Base-by-base conservation (phyloP, 371 early-diverging fungal species). In the Mortierella sp. region DNA sequence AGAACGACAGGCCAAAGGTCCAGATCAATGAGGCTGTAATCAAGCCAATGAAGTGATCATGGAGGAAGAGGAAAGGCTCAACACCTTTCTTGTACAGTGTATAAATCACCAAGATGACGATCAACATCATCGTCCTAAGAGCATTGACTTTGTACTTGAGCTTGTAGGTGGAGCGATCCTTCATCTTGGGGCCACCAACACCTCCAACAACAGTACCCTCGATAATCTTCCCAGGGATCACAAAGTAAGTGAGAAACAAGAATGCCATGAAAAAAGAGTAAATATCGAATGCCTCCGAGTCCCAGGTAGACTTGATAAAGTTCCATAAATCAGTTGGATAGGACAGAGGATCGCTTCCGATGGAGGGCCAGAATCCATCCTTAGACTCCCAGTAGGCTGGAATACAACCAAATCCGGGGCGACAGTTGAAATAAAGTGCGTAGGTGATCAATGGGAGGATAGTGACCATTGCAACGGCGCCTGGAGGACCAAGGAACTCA, bases 401-500 rank as follows among this genome's bases (percentile, higher is more conserved):
- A 73, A 72, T 91, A 10, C 81, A 93, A 8, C 93, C 91, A 7
- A 70, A 79, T 17, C 82, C 71, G 31, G 77, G 79, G 72, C 91
- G 89, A 67, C 94, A 94, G 72, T 89, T 88, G 55, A 90, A 86
- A 83, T 92, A 90, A 55, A 93, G 87, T 6, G 89, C 64, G 47
- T 87, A 76, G 23, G 93, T 88, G 7, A 93, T 80, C 12, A 89
- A 22, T 29, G 94, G 90, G 37, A 95, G 86, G 22, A 75, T 82
- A 5, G 84, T 63, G 29, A 92, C 83, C 82, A 94, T 90, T 2
- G 87, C 85, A 3, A 85, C 62, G 1, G 94, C 87, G 26, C 96
- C 94, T 51, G 91, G 82, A 3, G 92, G 92, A 26, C 97, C 97
- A 51, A 94, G 86, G 83, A 96, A 93, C 87, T 93, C 94, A 65